Evolutionary conservation across 2,329 filamentous ascomycete genomes (phyloP).

Genomic region (Epichloe typhina): DNA sequence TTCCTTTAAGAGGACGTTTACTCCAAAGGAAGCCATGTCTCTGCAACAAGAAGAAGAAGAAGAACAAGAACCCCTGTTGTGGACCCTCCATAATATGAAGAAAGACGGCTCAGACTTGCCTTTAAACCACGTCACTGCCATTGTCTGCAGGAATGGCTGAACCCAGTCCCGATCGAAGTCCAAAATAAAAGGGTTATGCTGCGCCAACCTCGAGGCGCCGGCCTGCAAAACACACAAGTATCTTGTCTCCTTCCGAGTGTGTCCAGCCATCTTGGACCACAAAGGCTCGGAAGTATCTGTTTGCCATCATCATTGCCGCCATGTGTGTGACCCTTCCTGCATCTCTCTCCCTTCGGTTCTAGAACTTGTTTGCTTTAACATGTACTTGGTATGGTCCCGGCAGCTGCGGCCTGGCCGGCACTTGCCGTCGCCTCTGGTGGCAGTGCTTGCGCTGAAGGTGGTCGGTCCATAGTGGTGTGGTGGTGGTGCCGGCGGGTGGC

Average conservation of each 20-base stretch:
- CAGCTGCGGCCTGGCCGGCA: background rate
- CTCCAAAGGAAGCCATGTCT: no score
- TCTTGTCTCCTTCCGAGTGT: background rate
- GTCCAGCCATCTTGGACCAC: constrained; percentile 4
- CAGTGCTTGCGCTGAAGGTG: background rate
- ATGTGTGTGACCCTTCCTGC: background rate
- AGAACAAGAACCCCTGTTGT: no score
- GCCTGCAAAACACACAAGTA: constrained; percentile 34
- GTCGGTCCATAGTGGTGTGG: background rate
- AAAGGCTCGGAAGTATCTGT: constrained; percentile 64
- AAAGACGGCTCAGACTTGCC: constrained; percentile 49
- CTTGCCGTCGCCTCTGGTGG: background rate
- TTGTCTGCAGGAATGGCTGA: constrained; percentile 7
- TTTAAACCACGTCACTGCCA: constrained; percentile 40
- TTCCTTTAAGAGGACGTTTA: no score
- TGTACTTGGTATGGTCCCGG: no score
- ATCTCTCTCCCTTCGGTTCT: background rate
- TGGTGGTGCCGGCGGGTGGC: background rate
- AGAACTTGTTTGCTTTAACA: background rate
- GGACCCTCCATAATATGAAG: background rate
- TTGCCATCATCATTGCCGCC: constrained; percentile 49
- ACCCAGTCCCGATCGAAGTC: background rate
- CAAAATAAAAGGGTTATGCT: constrained; percentile 29
- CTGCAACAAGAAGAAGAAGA: no score
- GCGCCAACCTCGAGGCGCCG: background rate